Percentiles rank a stretch among this genome's conserved stretches.
phyloP scores from a whole-genome alignment of 305 asterid genomes.

The Plantago lanceolata region DNA sequence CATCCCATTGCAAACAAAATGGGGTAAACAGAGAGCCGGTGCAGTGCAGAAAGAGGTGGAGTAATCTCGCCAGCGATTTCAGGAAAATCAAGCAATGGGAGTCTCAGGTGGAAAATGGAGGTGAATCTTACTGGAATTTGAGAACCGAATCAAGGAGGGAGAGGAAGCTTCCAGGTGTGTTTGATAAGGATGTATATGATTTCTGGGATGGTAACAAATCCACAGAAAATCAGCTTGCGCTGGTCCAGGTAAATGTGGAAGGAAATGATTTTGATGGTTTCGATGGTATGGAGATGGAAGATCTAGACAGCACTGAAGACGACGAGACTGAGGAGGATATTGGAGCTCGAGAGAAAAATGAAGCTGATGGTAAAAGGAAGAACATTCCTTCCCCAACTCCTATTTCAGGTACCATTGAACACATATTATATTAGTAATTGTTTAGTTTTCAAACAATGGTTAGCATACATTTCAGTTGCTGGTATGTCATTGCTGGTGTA shows the following conservation, averaged over 20 bases:
- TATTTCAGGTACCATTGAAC: conserved; percentile 44
- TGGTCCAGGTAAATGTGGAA: conserved; percentile 32
- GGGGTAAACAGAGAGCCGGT: conserved; percentile 65
- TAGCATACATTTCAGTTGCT: no score
- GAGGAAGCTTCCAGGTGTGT: conserved; percentile 55
- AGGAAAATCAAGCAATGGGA: conserved; percentile 74
- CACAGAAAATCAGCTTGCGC: conserved; percentile 33
- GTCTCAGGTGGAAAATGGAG: conserved; percentile 21
- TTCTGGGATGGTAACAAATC: conserved; percentile 50
- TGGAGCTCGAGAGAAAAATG: conserved; percentile 27
- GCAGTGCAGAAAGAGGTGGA: conserved; percentile 82
- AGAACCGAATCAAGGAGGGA: conserved; percentile 60
- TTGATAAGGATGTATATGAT: conserved; percentile 54
- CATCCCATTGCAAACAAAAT: conserved; percentile 55
- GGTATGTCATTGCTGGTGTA: no score
- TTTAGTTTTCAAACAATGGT: no score
- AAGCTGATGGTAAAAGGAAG: conserved; percentile 27
- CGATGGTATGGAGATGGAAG: conserved; percentile 31
- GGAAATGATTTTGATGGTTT: conserved; percentile 27
- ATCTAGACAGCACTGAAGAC: conserved; percentile 32
- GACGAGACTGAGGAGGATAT: conserved; percentile 29
- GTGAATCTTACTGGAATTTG: conserved; percentile 64
- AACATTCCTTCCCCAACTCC: conserved; percentile 52
- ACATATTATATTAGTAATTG: no score
- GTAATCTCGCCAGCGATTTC: conserved; percentile 67